phyloP scores from a whole-genome alignment of 139 green algal genomes.

The Eudorina sp. region DNA sequence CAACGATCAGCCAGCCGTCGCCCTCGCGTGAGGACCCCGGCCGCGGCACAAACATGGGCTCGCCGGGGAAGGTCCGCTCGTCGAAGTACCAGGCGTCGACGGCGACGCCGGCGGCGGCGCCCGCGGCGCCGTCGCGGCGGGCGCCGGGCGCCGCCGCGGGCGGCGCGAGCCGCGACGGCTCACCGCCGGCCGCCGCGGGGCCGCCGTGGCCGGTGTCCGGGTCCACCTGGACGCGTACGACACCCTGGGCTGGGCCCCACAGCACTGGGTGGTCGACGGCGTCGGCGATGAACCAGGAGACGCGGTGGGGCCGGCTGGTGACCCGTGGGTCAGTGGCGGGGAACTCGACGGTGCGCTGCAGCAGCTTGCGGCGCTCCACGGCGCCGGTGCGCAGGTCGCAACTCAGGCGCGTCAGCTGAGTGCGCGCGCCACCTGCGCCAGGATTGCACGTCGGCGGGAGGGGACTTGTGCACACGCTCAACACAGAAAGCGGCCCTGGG shows the following conservation, averaged over 20 bases:
- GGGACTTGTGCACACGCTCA: no score
- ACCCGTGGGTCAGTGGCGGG: conserved; percentile 52
- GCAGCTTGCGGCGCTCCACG: conserved; percentile 37
- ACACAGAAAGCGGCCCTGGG: no score
- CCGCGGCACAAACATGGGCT: conserved; percentile 81
- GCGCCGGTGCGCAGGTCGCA: conserved; percentile 58
- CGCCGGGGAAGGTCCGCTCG: conserved; percentile 67
- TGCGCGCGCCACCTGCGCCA: conserved; percentile 42
- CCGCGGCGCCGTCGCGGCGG: background rate
- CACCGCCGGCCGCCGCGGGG: background rate
- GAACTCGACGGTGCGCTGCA: conserved; percentile 77
- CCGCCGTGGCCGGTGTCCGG: background rate
- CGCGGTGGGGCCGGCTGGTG: conserved; percentile 51
- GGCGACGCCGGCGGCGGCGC: background rate
- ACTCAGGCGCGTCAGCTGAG: conserved; percentile 67
- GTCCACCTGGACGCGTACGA: conserved; percentile 30
- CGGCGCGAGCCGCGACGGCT: background rate
- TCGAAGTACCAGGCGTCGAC: conserved; percentile 57
- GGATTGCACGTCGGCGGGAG: no score
- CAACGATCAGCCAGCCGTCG: conserved; percentile 82
- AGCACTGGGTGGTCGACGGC: conserved; percentile 54
- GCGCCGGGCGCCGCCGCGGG: background rate
- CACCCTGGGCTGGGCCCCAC: conserved; percentile 60
- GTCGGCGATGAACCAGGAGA: conserved; percentile 68
- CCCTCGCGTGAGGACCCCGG: conserved; percentile 63